phyloP scores from a whole-genome alignment of 2,329 filamentous ascomycete species.

The Beauveria scarabaeidicola region DNA sequence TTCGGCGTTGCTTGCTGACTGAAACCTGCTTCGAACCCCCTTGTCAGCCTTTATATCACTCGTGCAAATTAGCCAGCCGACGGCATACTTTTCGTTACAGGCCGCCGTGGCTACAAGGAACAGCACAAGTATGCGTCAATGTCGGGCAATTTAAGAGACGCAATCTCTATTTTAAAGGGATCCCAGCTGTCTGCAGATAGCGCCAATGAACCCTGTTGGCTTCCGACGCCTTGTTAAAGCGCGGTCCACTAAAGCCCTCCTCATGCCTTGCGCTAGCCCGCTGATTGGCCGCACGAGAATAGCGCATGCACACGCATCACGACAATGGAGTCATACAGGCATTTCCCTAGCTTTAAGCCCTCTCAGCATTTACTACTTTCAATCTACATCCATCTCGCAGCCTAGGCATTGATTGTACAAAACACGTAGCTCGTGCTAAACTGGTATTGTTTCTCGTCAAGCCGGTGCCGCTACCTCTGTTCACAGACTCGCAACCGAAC shows the following conservation, averaged over 20 bases:
- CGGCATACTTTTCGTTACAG: too few relatives aligned
- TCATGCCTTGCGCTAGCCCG: constrained; percentile 25
- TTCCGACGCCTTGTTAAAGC: neutral
- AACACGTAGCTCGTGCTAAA: neutral
- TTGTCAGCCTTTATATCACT: neutral
- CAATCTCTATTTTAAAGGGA: neutral
- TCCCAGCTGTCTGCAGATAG: neutral
- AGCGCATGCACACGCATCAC: neutral
- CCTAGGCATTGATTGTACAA: neutral
- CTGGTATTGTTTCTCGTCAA: neutral
- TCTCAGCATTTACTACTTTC: neutral
- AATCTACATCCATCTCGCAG: neutral
- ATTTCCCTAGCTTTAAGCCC: neutral
- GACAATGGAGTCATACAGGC: constrained; percentile 5
- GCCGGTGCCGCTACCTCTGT: neutral
- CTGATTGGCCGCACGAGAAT: constrained; percentile 21
- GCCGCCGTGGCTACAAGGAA: neutral
- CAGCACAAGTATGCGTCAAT: neutral
- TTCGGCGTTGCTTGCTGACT: neutral
- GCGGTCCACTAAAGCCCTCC: constrained; percentile 12
- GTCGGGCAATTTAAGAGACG: neutral
- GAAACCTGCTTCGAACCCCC: neutral
- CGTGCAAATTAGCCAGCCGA: neutral
- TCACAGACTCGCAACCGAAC: neutral
- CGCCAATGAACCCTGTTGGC: neutral